A percentile compares a stretch with the other conserved stretches of the same genome.
phyloP scores from a whole-genome alignment of 202 grass and related monocot genomes.

The Panicum hallii region DNA sequence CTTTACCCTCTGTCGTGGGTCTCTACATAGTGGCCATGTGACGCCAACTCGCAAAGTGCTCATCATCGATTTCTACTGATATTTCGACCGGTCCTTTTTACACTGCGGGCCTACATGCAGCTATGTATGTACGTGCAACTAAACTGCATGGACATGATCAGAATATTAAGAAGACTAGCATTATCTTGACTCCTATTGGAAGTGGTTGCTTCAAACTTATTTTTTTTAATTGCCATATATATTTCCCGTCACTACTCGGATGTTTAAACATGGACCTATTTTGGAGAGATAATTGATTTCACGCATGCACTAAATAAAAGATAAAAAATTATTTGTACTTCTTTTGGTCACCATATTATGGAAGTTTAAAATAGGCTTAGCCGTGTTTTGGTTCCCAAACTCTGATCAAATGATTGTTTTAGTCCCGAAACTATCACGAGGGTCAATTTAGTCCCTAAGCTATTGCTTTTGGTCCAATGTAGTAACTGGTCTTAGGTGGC shows the following conservation, averaged over 20 bases:
- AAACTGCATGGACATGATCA: background rate
- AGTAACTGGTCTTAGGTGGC: too few species aligned
- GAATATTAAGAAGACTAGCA: background rate
- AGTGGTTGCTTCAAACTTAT: background rate
- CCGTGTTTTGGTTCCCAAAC: too few species aligned
- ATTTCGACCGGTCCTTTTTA: background rate
- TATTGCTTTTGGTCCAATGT: too few species aligned
- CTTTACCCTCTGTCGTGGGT: slow-evolving; percentile 29
- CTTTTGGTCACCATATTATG: background rate
- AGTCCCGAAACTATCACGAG: too few species aligned
- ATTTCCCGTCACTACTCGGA: background rate
- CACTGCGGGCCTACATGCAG: background rate
- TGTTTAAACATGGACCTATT: background rate
- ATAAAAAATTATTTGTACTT: too few species aligned
- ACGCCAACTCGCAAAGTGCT: slow-evolving; percentile 51
- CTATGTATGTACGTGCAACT: background rate
- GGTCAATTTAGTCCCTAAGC: too few species aligned
- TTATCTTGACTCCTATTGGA: background rate
- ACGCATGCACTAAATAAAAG: background rate
- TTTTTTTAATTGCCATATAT: background rate
- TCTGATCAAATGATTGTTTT: too few species aligned
- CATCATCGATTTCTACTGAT: slow-evolving; percentile 6
- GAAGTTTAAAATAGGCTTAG: too few species aligned
- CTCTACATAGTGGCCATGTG: slow-evolving; percentile 40
- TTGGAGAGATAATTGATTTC: background rate